phyloP scores from a whole-genome alignment of 345 rosid genomes.

The Melaleuca quinquenervia region DNA sequence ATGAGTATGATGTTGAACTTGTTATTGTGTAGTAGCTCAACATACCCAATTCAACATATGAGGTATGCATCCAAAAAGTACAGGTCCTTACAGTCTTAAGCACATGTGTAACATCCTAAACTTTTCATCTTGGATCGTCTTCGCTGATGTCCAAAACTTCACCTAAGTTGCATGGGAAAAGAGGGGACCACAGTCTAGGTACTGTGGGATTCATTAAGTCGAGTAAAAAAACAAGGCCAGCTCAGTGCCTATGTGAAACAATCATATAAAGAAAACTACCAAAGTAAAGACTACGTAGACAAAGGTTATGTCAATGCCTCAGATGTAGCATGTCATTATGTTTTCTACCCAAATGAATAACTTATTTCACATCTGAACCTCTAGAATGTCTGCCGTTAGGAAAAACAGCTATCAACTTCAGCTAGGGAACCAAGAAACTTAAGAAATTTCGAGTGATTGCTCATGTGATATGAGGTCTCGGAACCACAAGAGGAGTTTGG shows the following conservation, averaged over 20 bases:
- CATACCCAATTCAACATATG: not conserved
- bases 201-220: not conserved
- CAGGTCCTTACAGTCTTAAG: not conserved
- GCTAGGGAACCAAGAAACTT: not conserved
- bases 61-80: not conserved
- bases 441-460: not conserved
- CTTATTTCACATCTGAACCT: not conserved
- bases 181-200: not conserved
- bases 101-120: not conserved
- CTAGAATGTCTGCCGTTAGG: not conserved
- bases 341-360: not conserved
- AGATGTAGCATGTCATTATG: not conserved
- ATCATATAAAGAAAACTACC: not conserved
- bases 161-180: not conserved
- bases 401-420: not conserved
- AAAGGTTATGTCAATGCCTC: not conserved
- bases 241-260: not conserved
- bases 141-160: not conserved
- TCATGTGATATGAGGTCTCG: not conserved
- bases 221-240: not conserved
- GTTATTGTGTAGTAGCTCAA: no score
- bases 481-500: not conserved
- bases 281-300: not conserved
- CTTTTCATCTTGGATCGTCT: not conserved
- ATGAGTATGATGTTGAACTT: not conserved